A percentile compares a stretch with the other conserved stretches of the same genome.
These are phyloP conservation scores for Cryptococcus depauperatus DNA, from an alignment of 1,284 basidiomycete species.

Conservation along the genomic window DNA sequence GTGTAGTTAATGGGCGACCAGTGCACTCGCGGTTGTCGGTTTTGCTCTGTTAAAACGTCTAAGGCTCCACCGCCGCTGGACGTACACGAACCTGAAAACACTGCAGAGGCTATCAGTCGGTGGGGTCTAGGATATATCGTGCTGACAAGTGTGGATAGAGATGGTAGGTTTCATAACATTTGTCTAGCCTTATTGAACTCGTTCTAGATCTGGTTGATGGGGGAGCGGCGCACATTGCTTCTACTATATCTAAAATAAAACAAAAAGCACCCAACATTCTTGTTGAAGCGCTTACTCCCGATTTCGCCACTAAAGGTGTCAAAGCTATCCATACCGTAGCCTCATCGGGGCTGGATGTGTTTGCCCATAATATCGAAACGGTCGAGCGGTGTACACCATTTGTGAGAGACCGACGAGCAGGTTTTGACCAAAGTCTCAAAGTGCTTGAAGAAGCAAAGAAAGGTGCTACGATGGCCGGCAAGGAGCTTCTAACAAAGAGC, in stretches of 20 bases:
- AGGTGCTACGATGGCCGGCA: slow-evolving; percentile 67
- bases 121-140: slow-evolving; percentile 99
- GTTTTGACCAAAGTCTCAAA: slow-evolving; percentile 78
- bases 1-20: slow-evolving; percentile 96
- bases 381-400: slow-evolving; percentile 86
- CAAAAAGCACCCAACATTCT: slow-evolving; percentile 92
- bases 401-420: slow-evolving; percentile 89
- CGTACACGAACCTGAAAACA: slow-evolving; percentile 95
- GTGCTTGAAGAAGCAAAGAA: slow-evolving; percentile 81
- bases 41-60: slow-evolving; percentile 96
- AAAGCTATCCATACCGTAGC: slow-evolving; percentile 75
- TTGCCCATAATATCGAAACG: slow-evolving; percentile 97
- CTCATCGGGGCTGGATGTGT: slow-evolving; percentile 88
- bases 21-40: slow-evolving; percentile 94
- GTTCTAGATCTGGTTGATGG: slow-evolving; percentile 79
- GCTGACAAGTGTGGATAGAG: slow-evolving; percentile 90
- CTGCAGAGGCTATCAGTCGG: slow-evolving; percentile 92
- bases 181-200: neutral
- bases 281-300: slow-evolving; percentile 93
- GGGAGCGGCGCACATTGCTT: slow-evolving; percentile 86
- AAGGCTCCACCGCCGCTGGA: slow-evolving; percentile 81
- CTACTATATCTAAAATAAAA: slow-evolving; percentile 92
- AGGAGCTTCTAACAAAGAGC: slow-evolving; percentile 85
- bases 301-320: slow-evolving; percentile 70
- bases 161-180: slow-evolving; percentile 55